A percentile compares a stretch with the other conserved stretches of the same genome.
These are phyloP conservation scores for Helotiales sp. DNA, from an alignment of 2,329 filamentous ascomycete genomes.

Conservation along the genomic window DNA sequence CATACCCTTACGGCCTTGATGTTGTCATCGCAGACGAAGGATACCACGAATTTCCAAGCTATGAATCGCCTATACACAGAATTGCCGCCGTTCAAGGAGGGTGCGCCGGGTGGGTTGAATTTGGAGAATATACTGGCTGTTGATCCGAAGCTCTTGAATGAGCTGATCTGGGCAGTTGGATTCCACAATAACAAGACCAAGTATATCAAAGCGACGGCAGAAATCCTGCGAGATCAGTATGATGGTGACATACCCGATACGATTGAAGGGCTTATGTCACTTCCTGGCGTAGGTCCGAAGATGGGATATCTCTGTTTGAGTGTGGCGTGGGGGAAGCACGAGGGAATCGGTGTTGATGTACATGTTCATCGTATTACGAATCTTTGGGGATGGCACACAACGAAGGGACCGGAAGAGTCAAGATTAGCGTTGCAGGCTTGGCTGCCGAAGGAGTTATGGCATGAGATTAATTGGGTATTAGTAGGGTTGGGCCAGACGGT, in stretches of 20 bases:
- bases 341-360: slow-evolving; percentile 65
- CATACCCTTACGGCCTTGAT: slow-evolving; percentile 73
- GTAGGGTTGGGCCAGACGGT: slow-evolving; percentile 76
- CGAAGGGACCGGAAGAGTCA: slow-evolving; percentile 70
- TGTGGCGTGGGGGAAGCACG: slow-evolving; percentile 68
- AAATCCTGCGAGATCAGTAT: slow-evolving; percentile 64
- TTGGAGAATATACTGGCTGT: slow-evolving; percentile 67
- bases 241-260: slow-evolving; percentile 70
- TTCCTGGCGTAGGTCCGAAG: slow-evolving; percentile 75
- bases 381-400: slow-evolving; percentile 73
- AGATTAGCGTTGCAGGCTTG: slow-evolving; percentile 66
- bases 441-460: slow-evolving; percentile 73
- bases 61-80: slow-evolving; percentile 69
- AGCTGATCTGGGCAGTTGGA: slow-evolving; percentile 69
- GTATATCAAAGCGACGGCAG: slow-evolving; percentile 68
- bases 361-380: slow-evolving; percentile 79
- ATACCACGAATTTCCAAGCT: slow-evolving; percentile 71
- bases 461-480: slow-evolving; percentile 74
- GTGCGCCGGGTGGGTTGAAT: slow-evolving; percentile 55
- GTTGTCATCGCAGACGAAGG: slow-evolving; percentile 76
- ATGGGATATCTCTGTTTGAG: slow-evolving; percentile 77
- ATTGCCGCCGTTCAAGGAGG: slow-evolving; percentile 50
- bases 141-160: slow-evolving; percentile 62
- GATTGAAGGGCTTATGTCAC: slow-evolving; percentile 64
- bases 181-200: slow-evolving; percentile 79